Base-by-base conservation (phyloP, 169 alveolate genomes). In the Plasmodium billcollinsi region DNA sequence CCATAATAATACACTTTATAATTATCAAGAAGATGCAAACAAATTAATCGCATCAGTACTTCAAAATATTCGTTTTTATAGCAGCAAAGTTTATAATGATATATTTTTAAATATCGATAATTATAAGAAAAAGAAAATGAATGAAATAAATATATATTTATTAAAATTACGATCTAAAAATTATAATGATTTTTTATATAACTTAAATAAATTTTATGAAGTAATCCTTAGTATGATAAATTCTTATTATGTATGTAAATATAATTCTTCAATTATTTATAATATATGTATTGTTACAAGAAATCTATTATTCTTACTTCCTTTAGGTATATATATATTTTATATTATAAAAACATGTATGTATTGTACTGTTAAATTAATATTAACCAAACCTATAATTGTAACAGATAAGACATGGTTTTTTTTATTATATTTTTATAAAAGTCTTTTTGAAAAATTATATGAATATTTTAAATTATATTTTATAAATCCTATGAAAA, bases 371-470 rank as follows among this genome's bases (percentile, higher is more conserved):
- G 52, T 71, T 8, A 83, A 83, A 15, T 58, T 83, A 20, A 71
- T 83, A 20, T 49, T 70, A 70, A 70, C 69, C 6, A 83, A 83
- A 29, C 86, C 91, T 26, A 24, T 59, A 56, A 43, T 65, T 3
- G 59, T 83, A 3, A 69, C 73, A 8, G 91, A 83, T 52, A 83
- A 83, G 14, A 65, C 73, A 14, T 83, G 91, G 91, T 71, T 70
- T 50, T 70, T 70, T 50, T 62, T 83, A 26, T 49, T 83, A 43
- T 69, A 43, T 45, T 70, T 83, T 20, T 83, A 70, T 59, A 67
- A 45, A 49, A 58, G 54, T 20, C 43, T 83, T 21, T 83, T 83
- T 59, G 72, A 83, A 49, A 56, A 83, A 12, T 63, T 83, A 49
- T 56, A 67, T 54, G 56, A 70, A 73, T 71, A 83, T 63, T 67